Conservation (phyloP, 345 rosid genomes). For the Erysimum cheiranthoides region DNA sequence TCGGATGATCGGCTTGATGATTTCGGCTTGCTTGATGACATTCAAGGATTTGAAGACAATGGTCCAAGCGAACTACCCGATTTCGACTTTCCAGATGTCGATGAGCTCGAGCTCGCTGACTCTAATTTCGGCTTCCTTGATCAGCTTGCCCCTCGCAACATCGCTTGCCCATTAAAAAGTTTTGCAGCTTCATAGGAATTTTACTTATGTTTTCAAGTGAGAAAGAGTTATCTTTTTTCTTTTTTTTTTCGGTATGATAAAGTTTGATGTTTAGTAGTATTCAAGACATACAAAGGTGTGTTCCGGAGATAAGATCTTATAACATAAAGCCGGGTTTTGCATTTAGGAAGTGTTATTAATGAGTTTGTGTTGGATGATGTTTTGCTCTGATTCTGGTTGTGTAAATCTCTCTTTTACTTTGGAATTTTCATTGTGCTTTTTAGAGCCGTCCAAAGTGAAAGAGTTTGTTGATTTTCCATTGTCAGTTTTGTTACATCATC, state of each 20-base stretch:
- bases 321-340: conserved; percentile 46
- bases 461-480: background rate
- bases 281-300: conserved; percentile 35
- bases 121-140: conserved; percentile 50
- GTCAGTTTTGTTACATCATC: background rate
- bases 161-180: conserved; percentile 71
- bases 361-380: background rate
- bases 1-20: conserved; percentile 56
- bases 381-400: conserved; percentile 12
- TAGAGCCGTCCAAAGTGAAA: conserved; percentile 29
- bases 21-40: conserved; percentile 59
- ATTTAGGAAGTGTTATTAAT: background rate
- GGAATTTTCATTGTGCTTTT: conserved; percentile 28
- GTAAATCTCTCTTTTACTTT: conserved; percentile 5
- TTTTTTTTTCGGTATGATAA: background rate
- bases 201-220: conserved; percentile 23
- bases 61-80: conserved; percentile 76
- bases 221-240: background rate
- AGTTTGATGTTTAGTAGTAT: conserved; percentile 15
- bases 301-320: conserved; percentile 44
- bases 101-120: conserved; percentile 58
- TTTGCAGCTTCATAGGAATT: conserved; percentile 70
- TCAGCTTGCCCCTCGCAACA: conserved; percentile 49
- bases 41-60: conserved; percentile 53
- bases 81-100: conserved; percentile 54